Conservation (phyloP, 345 rosid genomes). For the Atalantia buxifolia region DNA sequence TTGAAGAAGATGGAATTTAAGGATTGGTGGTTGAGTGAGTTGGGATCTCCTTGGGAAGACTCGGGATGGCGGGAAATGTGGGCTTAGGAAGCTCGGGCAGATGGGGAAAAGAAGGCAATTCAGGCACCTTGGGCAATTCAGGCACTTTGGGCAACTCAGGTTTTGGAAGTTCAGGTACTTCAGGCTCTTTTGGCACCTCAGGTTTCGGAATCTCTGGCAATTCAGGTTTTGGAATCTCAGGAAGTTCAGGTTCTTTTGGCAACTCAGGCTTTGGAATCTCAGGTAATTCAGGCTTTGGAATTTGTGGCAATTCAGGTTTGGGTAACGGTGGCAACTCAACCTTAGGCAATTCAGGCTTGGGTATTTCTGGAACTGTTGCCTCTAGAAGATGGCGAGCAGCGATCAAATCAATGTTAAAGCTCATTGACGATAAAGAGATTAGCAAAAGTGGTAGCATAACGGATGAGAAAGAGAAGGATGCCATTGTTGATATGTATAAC, state of each 20-base stretch:
- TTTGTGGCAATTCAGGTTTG: neutral
- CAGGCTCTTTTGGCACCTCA: neutral
- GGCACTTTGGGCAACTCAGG: conserved; percentile 10
- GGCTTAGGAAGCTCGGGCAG: neutral
- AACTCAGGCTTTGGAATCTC: neutral
- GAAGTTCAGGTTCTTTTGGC: neutral
- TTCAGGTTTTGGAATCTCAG: conserved; percentile 4
- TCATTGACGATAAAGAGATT: neutral
- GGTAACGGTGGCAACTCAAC: neutral
- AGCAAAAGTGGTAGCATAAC: conserved; percentile 2
- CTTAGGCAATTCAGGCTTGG: neutral
- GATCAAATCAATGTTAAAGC: neutral
- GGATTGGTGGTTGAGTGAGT: neutral
- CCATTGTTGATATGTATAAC: neutral
- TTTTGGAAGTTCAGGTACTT: neutral
- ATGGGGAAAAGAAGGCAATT: neutral
- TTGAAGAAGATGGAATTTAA: neutral
- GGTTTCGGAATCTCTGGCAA: neutral
- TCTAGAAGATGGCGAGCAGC: conserved; percentile 17
- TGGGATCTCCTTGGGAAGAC: conserved; percentile 15
- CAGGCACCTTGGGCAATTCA: conserved; percentile 7
- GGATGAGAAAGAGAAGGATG: neutral
- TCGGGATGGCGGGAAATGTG: neutral
- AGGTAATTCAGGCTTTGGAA: neutral
- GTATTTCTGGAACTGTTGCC: conserved; percentile 10